A percentile compares a stretch with the other conserved stretches of the same genome.
phyloP scores from a whole-genome alignment of 1,284 basidiomycete species.

The Pascua guehoae region DNA sequence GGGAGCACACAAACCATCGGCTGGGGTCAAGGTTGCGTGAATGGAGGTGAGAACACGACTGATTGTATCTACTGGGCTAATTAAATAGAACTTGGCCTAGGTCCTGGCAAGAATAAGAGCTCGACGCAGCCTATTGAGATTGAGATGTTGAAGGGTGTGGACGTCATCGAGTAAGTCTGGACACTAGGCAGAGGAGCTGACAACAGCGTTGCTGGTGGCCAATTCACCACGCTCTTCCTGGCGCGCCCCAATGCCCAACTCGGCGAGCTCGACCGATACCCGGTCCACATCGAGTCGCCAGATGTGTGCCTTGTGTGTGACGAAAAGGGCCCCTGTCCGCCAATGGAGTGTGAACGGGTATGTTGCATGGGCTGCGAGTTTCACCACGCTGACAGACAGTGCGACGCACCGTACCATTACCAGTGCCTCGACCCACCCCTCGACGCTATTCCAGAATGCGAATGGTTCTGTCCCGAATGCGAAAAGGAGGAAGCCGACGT shows the following conservation, averaged over 20 bases:
- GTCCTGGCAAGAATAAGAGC: slow-evolving; percentile 74
- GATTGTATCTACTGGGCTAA: slow-evolving; percentile 41
- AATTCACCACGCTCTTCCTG: slow-evolving; percentile 79
- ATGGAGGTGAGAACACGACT: slow-evolving; percentile 8
- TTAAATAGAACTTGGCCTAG: slow-evolving; percentile 70
- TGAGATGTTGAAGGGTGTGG: slow-evolving; percentile 65
- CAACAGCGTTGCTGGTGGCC: slow-evolving; percentile 70
- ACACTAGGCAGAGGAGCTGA: neutral
- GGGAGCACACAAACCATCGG: slow-evolving; percentile 55
- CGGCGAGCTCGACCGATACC: slow-evolving; percentile 67
- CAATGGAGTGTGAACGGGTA: slow-evolving; percentile 83
- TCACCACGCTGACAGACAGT: slow-evolving; percentile 53
- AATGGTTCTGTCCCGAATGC: slow-evolving; percentile 87
- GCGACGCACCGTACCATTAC: slow-evolving; percentile 83
- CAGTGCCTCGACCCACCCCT: slow-evolving; percentile 77
- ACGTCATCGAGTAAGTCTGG: slow-evolving; percentile 66
- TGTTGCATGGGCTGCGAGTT: slow-evolving; percentile 17
- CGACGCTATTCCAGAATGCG: slow-evolving; percentile 71
- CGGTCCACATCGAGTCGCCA: slow-evolving; percentile 64
- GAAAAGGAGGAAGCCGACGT: slow-evolving; percentile 10
- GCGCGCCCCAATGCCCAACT: slow-evolving; percentile 65
- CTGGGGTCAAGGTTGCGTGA: slow-evolving; percentile 17
- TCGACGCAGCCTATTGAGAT: slow-evolving; percentile 77
- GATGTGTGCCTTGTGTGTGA: slow-evolving; percentile 69
- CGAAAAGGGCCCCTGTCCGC: slow-evolving; percentile 63